phyloP scores from a whole-genome alignment of 208 protist species.

The Acanthamoeba lenticulata region DNA sequence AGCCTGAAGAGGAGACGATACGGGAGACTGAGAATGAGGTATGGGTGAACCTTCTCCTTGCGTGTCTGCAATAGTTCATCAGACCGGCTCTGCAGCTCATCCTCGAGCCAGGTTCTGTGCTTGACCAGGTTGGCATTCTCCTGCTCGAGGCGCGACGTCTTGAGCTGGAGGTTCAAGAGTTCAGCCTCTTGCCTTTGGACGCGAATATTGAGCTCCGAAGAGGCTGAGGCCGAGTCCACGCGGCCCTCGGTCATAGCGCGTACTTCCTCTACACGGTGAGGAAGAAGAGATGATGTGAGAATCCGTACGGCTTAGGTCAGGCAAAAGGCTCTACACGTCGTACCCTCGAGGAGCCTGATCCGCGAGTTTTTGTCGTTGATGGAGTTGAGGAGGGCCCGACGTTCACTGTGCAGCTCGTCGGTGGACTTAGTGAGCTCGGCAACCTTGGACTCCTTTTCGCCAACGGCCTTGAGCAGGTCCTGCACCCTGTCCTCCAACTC shows the following conservation, averaged over 20 bases:
- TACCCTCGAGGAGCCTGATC: neutral
- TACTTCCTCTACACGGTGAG: neutral
- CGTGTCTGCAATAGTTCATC: constrained; percentile 2
- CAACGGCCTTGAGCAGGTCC: neutral
- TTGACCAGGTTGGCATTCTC: neutral
- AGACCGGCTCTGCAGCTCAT: constrained; percentile 3
- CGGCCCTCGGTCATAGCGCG: neutral
- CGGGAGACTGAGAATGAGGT: neutral
- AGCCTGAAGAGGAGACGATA: too few relatives aligned
- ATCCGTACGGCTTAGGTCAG: too few relatives aligned
- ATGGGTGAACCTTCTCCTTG: constrained; percentile 30
- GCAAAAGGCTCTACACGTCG: too few relatives aligned
- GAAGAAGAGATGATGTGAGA: neutral
- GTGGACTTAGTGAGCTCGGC: constrained; percentile 6
- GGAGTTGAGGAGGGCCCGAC: neutral
- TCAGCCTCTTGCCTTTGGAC: neutral
- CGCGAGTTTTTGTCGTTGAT: constrained; percentile 13
- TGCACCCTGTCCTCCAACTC: neutral
- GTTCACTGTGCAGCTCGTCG: neutral
- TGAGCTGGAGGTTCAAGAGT: neutral
- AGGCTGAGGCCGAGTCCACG: neutral
- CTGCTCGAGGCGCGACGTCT: neutral
- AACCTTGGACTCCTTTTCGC: neutral
- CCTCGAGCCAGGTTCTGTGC: neutral
- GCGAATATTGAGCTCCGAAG: neutral